Evolutionary conservation across 768 basidiomycete species (phyloP).

Genomic region (Agrocybe praecox): DNA sequence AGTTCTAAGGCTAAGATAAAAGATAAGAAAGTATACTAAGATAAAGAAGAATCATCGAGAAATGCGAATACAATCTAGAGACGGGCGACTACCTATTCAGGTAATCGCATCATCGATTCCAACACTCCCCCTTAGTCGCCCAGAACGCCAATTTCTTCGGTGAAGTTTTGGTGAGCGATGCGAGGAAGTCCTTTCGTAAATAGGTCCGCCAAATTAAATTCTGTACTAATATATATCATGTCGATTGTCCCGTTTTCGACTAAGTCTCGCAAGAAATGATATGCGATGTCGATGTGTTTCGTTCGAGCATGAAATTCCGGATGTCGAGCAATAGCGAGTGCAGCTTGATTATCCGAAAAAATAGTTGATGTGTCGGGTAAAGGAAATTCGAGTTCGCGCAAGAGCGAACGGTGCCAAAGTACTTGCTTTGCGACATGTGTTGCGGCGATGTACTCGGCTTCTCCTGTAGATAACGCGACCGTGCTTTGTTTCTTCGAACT

Average conservation of each 20-base stretch:
- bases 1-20: no score
- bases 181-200: no score
- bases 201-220: neutral
- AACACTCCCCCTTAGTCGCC: no score
- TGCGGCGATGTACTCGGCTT: slow-evolving; percentile 53
- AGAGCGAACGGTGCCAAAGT: slow-evolving; percentile 32
- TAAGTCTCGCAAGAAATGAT: no score
- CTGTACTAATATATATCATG: slow-evolving; percentile 8
- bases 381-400: slow-evolving; percentile 14
- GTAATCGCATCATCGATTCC: no score
- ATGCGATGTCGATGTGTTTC: no score
- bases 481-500: slow-evolving; percentile 37
- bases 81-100: no score
- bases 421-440: slow-evolving; percentile 34
- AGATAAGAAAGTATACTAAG: no score
- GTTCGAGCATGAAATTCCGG: slow-evolving; percentile 13
- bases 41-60: no score
- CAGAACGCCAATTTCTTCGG: no score
- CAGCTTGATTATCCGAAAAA: slow-evolving; percentile 17
- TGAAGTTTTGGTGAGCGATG: no score
- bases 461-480: slow-evolving; percentile 38
- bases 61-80: no score
- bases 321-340: slow-evolving; percentile 14
- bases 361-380: slow-evolving; percentile 12
- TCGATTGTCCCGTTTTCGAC: slow-evolving; percentile 10